phyloP scores from a whole-genome alignment of 306 rosid species.

The Corylus avellana region DNA sequence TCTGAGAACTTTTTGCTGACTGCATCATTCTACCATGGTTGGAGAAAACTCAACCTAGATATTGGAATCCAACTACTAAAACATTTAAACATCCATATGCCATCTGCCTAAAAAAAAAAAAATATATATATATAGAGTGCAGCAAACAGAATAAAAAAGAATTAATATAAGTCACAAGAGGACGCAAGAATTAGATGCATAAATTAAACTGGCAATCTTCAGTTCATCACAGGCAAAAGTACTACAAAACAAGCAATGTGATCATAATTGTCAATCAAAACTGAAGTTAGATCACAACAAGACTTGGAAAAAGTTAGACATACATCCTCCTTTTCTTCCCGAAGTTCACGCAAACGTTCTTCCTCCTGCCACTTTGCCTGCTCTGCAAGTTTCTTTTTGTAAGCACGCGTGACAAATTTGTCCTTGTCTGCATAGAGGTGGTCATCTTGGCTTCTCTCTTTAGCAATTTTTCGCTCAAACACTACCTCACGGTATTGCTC shows the following conservation, averaged over 20 bases:
- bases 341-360: slow-evolving; percentile 65
- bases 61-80: not conserved
- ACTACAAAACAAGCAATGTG: slow-evolving; percentile 10
- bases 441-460: slow-evolving; percentile 86
- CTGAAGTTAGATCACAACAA: not conserved
- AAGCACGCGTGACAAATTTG: slow-evolving; percentile 75
- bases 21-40: too few relatives aligned
- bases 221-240: slow-evolving; percentile 12
- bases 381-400: slow-evolving; percentile 84
- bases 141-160: not conserved
- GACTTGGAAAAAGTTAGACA: slow-evolving; percentile 18
- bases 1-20: too few relatives aligned
- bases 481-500: slow-evolving; percentile 69
- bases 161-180: not conserved
- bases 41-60: not conserved
- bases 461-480: slow-evolving; percentile 79
- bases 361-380: slow-evolving; percentile 77
- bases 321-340: slow-evolving; percentile 87
- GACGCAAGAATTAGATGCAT: not conserved
- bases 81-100: not conserved
- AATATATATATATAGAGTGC: not conserved
- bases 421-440: slow-evolving; percentile 83
- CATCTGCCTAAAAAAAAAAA: not conserved
- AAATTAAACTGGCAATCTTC: not conserved
- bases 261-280: not conserved